Percentiles rank a stretch among this genome's conserved stretches.
These are phyloP conservation scores for Trichosanthes truncata DNA, from an alignment of 306 rosid species.

Conservation along the genomic window DNA sequence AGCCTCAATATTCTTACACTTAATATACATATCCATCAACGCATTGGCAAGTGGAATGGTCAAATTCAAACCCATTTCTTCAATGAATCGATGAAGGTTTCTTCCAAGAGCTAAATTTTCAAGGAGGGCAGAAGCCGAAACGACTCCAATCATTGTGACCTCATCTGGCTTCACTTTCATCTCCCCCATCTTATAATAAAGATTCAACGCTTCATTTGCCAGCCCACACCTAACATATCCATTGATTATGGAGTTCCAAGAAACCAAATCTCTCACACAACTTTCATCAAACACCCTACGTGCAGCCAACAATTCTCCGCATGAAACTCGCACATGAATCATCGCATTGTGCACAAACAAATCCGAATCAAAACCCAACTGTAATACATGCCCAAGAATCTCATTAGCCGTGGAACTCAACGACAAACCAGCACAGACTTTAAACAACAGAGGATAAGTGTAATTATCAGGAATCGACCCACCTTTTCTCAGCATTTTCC, in stretches of 20 bases:
- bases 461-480: constrained; percentile 48
- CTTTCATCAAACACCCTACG: constrained; percentile 49
- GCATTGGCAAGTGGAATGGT: constrained; percentile 58
- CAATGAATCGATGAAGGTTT: constrained; percentile 35
- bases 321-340: constrained; percentile 48
- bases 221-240: constrained; percentile 61
- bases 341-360: constrained; percentile 55
- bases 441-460: constrained; percentile 56
- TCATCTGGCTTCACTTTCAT: constrained; percentile 54
- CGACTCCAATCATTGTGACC: constrained; percentile 69
- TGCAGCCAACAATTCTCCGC: constrained; percentile 38
- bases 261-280: constrained; percentile 61
- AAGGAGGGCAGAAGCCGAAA: constrained; percentile 65
- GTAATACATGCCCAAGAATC: constrained; percentile 53
- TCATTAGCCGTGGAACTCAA: constrained; percentile 28
- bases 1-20: constrained; percentile 49
- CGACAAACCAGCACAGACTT: constrained; percentile 46
- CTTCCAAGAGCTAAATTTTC: constrained; percentile 48
- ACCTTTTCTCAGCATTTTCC: constrained; percentile 37
- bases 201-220: constrained; percentile 36
- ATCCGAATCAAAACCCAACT: constrained; percentile 50
- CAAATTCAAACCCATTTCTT: constrained; percentile 33
- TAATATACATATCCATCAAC: constrained; percentile 71
- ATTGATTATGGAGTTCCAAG: constrained; percentile 76
- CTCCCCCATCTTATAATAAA: constrained; percentile 44